These are phyloP conservation scores for Neolecta irregularis DNA, from an alignment of 1,139 yeast species.

Conservation along the genomic window DNA sequence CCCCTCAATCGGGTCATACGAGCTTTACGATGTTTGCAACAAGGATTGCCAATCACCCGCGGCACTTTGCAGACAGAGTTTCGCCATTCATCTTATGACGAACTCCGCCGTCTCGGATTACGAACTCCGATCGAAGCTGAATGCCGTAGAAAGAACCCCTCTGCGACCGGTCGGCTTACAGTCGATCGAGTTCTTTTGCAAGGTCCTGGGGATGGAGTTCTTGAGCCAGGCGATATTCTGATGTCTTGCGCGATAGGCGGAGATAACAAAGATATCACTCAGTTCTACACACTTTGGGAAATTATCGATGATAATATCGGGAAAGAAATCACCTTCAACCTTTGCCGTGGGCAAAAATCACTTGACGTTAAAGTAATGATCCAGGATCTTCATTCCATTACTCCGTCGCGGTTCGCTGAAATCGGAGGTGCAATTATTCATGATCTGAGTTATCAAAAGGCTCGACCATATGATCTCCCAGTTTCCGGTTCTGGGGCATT, in stretches of 20 bases:
- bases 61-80: constrained; percentile 89
- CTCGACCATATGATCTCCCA: constrained; percentile 69
- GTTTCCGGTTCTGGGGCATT: constrained; percentile 74
- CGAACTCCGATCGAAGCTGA: constrained; percentile 55
- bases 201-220: constrained; percentile 65
- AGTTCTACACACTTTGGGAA: constrained; percentile 71
- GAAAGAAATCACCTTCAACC: constrained; percentile 36
- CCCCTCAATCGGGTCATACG: constrained; percentile 74
- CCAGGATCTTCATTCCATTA: constrained; percentile 64
- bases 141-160: constrained; percentile 58
- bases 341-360: constrained; percentile 65
- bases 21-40: constrained; percentile 62
- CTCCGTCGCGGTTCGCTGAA: constrained; percentile 68
- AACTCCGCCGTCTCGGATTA: constrained; percentile 74
- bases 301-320: constrained; percentile 63
- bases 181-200: constrained; percentile 73
- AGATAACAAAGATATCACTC: constrained; percentile 40
- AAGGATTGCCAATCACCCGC: constrained; percentile 42
- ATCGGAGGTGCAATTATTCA: constrained; percentile 82
- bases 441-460: constrained; percentile 73
- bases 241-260: no score
- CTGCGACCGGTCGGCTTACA: constrained; percentile 63
- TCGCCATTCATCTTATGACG: constrained; percentile 53
- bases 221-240: constrained; percentile 77
- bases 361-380: constrained; percentile 38